These are phyloP conservation scores for Amaranthus hypochondriacus DNA, from an alignment of 148 eudicot species.

Conservation along the genomic window DNA sequence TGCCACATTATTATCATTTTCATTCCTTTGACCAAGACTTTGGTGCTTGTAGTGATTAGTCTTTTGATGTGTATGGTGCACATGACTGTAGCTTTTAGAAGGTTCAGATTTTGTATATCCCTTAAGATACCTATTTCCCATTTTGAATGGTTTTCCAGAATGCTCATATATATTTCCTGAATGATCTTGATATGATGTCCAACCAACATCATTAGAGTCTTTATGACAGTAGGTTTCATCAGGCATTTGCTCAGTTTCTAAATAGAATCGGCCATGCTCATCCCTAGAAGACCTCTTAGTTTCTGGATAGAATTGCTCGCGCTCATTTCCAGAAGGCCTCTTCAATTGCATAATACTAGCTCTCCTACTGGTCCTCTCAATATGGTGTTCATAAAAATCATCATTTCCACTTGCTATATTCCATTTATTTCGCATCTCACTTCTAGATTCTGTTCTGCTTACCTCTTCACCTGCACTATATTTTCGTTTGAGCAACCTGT, in stretches of 20 bases:
- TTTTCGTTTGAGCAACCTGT: conserved; percentile 28
- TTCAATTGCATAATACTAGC: conserved; percentile 20
- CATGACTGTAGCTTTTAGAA: conserved; percentile 18
- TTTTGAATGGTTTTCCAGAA: conserved; percentile 20
- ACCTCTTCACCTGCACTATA: conserved; percentile 24
- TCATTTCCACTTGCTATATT: conserved; percentile 4
- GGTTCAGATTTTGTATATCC: conserved; percentile 26
- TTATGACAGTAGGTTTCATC: conserved; percentile 23
- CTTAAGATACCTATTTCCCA: conserved; percentile 23
- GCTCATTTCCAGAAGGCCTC: conserved; percentile 21
- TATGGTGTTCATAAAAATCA: conserved; percentile 17
- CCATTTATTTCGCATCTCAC: conserved; percentile 15
- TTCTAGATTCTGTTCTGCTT: conserved; percentile 14
- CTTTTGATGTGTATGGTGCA: conserved; percentile 20
- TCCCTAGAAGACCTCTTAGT: conserved; percentile 19
- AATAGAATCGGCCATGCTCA: conserved; percentile 18
- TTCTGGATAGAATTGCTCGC: conserved; percentile 23
- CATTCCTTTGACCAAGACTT: conserved; percentile 28
- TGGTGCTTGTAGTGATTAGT: conserved; percentile 22
- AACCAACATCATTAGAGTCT: conserved; percentile 17
- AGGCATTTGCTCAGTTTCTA: conserved; percentile 21
- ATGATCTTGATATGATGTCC: conserved; percentile 21
- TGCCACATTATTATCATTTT: conserved; percentile 15
- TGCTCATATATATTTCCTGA: conserved; percentile 22
- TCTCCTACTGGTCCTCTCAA: conserved; percentile 29